Evolutionary conservation across 2,329 filamentous ascomycete genomes (phyloP).

Genomic region (Aspergillus tamarii): DNA sequence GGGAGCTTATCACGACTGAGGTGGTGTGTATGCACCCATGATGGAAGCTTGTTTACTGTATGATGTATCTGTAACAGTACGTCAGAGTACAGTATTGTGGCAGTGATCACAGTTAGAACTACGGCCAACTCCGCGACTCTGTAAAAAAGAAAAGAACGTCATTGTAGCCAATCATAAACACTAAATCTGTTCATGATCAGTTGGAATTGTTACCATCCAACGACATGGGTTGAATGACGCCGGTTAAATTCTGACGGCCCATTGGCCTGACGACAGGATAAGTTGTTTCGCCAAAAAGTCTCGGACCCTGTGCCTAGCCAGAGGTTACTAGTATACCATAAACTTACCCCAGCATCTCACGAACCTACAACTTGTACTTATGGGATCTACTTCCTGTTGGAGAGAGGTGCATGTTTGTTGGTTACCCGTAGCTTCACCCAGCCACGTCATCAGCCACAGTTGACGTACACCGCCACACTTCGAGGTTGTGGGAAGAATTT

Average conservation of each 20-base stretch:
- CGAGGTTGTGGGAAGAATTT: neutral
- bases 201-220: no score
- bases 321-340: neutral
- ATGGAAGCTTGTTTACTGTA: neutral
- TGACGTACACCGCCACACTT: neutral
- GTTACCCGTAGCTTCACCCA: neutral
- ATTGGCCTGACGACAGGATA: neutral
- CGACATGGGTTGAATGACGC: neutral
- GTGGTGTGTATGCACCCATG: no score
- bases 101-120: neutral
- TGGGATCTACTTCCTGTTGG: neutral
- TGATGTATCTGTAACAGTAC: no score
- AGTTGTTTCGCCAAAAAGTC: neutral
- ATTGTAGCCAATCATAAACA: no score
- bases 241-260: neutral
- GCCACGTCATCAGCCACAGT: neutral
- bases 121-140: no score
- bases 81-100: neutral
- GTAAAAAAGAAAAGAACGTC: no score
- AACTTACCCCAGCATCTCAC: no score
- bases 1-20: neutral
- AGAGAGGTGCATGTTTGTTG: neutral
- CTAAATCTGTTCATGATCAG: no score
- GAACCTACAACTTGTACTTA: neutral
- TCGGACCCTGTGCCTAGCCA: neutral